Evolutionary conservation across 352 stramenopile species (phyloP), one percentile per base, ranked within the genome.

Genomic region (Thraustochytrium striatum): DNA sequence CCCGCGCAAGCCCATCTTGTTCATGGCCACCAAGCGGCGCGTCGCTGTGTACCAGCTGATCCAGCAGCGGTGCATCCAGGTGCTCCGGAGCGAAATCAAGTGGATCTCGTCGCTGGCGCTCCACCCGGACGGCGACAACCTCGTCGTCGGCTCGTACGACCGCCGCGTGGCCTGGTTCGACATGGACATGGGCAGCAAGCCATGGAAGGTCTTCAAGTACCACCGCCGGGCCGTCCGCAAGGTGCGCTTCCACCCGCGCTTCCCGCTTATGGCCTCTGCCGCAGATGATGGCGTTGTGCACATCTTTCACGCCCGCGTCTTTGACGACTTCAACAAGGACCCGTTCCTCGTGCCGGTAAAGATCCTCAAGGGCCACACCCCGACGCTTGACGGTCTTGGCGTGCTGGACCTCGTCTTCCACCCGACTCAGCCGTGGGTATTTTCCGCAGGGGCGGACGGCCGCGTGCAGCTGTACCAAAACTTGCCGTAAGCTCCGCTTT

Each of bases 131-230:
- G 97, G 97, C 57, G 96, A 99, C 85, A 96, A 99, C 86, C 75
- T 99, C 41, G 90, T 99, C 81, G 90, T 99, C 57, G 96, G 95
- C 59, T 98, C 91, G 84, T 97, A 99, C 73, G 97, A 99, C 87
- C 88, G 94, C 70, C 88, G 95, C 28, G 87, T 99, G 78, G 95
- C 95, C 69, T 99, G 97, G 97, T 99, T 99, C 87, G 97, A 99
- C 85, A 85, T 99, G 53, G 97, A 99, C 84, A 85, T 99, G 39
- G 94, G 91, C 16, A 95, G 90, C 53, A 98, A 90, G 73, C 95
- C 97, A 50, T 99, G 96, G 90, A 99, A 99, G 87, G 98, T 95
- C 47, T 88, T 99, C 78, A 98, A 98, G 83, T 99, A 99, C 85
- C 95, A 99, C 86, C 92, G 98, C 82, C 96, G 97, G 82, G 96